Percentiles rank a stretch among this genome's conserved stretches.
phyloP scores from a whole-genome alignment of 345 rosid genomes.

The Nasturtium officinale region DNA sequence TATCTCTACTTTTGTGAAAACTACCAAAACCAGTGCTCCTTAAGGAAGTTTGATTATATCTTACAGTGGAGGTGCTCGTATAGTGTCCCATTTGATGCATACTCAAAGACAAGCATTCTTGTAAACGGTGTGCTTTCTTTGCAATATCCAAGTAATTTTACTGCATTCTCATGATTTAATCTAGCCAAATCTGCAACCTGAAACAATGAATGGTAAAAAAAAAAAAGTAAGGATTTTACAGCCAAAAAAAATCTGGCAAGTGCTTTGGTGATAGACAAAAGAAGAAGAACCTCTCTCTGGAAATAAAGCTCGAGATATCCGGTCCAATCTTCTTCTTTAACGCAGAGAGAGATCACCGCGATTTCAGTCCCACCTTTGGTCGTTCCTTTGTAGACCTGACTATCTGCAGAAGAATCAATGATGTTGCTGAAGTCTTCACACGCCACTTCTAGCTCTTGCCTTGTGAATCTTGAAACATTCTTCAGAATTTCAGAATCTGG shows the following conservation, averaged over 20 bases:
- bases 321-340: conserved; percentile 89
- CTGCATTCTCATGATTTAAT: conserved; percentile 74
- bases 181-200: conserved; percentile 98
- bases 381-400: conserved; percentile 89
- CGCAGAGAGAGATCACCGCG: conserved; percentile 81
- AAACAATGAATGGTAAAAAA: conserved; percentile 29
- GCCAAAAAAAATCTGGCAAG: too few species aligned
- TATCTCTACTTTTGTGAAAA: conserved; percentile 3
- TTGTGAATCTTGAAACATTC: conserved; percentile 71
- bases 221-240: neutral
- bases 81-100: conserved; percentile 95
- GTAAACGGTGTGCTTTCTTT: conserved; percentile 78
- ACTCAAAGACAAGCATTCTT: conserved; percentile 93
- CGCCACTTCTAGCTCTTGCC: conserved; percentile 95
- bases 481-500: conserved; percentile 88
- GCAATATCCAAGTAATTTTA: conserved; percentile 87
- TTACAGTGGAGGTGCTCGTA: conserved; percentile 97
- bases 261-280: neutral
- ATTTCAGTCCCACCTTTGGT: conserved; percentile 84
- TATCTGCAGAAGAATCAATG: conserved; percentile 82
- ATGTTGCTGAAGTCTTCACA: conserved; percentile 99
- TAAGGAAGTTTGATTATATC: conserved; percentile 37
- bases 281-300: conserved; percentile 73
- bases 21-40: neutral
- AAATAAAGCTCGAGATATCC: conserved; percentile 87